A percentile compares a stretch with the other conserved stretches of the same genome.
These are phyloP conservation scores for Botrytis fragariae DNA, from an alignment of 2,329 filamentous ascomycete species.

Conservation along the genomic window DNA sequence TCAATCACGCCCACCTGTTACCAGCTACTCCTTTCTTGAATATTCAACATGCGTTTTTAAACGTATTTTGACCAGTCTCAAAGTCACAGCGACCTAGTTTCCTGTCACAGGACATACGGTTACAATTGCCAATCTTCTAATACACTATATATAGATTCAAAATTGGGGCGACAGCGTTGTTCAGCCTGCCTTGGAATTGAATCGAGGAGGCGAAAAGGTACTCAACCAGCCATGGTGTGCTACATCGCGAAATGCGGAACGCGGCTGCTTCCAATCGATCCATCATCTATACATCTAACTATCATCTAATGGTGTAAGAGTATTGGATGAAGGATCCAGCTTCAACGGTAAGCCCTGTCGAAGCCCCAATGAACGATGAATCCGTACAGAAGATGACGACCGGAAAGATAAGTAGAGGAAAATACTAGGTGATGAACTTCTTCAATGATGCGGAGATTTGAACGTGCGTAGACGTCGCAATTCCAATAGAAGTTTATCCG, in stretches of 20 bases:
- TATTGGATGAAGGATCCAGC: constrained; percentile 14
- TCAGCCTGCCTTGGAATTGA: constrained; percentile 8
- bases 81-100: constrained; percentile 12
- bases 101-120: constrained; percentile 16
- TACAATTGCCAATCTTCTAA: constrained; percentile 11
- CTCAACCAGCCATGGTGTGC: constrained; percentile 1
- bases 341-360: constrained; percentile 3
- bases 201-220: background rate
- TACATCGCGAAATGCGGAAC: constrained; percentile 1
- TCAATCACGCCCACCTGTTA: constrained; percentile 15
- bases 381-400: background rate
- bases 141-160: constrained; percentile 19
- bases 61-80: constrained; percentile 16
- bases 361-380: background rate
- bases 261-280: background rate
- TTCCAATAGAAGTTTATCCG: background rate
- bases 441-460: background rate
- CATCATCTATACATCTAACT: background rate
- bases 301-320: constrained; percentile 4
- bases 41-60: constrained; percentile 4
- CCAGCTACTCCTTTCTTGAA: constrained; percentile 12
- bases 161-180: constrained; percentile 18
- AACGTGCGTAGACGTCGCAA: constrained; percentile 7
- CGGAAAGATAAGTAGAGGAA: background rate
- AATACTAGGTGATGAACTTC: background rate